Evolutionary conservation across 106 monocot species (phyloP).

Genomic region (Allium fistulosum): DNA sequence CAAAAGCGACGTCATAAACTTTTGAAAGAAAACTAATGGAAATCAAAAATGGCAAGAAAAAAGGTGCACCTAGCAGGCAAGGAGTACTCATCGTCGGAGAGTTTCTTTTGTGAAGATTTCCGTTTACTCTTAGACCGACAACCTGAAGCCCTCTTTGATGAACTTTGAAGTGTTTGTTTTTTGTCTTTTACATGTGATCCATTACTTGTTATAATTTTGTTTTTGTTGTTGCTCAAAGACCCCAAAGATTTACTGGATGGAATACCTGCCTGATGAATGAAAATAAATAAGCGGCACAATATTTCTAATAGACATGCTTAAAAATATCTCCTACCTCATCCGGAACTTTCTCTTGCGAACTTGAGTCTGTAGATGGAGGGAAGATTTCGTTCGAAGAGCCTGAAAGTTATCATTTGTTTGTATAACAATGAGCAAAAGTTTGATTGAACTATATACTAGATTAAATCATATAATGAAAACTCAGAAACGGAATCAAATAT

Average conservation of each 20-base stretch:
- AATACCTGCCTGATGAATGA: background rate
- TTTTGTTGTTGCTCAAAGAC: background rate
- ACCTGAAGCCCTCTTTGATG: background rate
- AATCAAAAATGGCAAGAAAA: background rate
- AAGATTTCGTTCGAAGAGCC: background rate
- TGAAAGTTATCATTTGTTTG: background rate
- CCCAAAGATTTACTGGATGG: background rate
- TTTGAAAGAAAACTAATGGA: background rate
- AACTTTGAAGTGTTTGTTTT: background rate
- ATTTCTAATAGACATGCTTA: background rate
- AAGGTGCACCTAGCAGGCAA: background rate
- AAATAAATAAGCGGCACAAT: background rate
- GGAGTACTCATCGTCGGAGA: background rate
- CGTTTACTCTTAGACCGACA: background rate
- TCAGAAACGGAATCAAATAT: too few species aligned
- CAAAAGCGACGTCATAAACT: background rate
- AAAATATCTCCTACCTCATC: conserved; percentile 1
- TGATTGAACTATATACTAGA: too few species aligned
- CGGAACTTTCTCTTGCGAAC: background rate
- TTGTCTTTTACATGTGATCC: background rate
- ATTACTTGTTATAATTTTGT: background rate
- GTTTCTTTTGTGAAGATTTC: background rate
- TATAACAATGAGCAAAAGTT: too few species aligned
- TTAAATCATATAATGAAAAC: too few species aligned
- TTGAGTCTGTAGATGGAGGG: background rate